phyloP scores from a whole-genome alignment of 2,329 filamentous ascomycete genomes.

The Byssochlamys sp. region DNA sequence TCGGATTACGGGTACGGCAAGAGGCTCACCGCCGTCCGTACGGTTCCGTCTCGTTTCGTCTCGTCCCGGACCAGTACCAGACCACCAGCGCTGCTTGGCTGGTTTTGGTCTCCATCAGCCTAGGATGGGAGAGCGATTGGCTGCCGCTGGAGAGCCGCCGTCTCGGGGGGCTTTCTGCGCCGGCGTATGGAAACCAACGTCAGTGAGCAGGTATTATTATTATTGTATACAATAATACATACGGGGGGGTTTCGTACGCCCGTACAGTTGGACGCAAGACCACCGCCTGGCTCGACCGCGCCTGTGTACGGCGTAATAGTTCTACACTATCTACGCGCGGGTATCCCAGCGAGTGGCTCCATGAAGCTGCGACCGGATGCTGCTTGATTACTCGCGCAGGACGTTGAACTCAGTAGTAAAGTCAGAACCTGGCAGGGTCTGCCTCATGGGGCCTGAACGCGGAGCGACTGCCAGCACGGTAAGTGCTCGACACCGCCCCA shows the following conservation, averaged over 20 bases:
- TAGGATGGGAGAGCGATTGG: neutral
- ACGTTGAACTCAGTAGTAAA: neutral
- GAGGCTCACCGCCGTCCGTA: conserved; percentile 1
- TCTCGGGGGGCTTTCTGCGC: neutral
- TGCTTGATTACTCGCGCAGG: neutral
- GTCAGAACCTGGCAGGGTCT: neutral
- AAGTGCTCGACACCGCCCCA: conserved; percentile 1
- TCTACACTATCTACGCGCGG: neutral
- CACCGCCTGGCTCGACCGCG: neutral
- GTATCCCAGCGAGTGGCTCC: neutral
- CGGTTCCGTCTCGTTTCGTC: conserved; percentile 3
- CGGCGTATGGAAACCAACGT: neutral
- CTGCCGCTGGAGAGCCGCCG: neutral
- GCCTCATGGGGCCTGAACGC: conserved; percentile 13
- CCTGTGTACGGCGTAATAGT: neutral
- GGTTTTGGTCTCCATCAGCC: neutral
- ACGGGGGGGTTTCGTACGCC: neutral
- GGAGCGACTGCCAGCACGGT: conserved; percentile 10
- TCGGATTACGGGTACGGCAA: neutral
- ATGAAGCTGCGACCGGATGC: neutral
- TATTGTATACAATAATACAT: neutral
- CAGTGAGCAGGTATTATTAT: neutral
- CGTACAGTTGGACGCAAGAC: neutral
- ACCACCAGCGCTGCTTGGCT: neutral
- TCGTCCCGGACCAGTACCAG: neutral